These are phyloP conservation scores for Lentinula novae-zelandiae DNA, from an alignment of 1,284 basidiomycete genomes.

Conservation along the genomic window DNA sequence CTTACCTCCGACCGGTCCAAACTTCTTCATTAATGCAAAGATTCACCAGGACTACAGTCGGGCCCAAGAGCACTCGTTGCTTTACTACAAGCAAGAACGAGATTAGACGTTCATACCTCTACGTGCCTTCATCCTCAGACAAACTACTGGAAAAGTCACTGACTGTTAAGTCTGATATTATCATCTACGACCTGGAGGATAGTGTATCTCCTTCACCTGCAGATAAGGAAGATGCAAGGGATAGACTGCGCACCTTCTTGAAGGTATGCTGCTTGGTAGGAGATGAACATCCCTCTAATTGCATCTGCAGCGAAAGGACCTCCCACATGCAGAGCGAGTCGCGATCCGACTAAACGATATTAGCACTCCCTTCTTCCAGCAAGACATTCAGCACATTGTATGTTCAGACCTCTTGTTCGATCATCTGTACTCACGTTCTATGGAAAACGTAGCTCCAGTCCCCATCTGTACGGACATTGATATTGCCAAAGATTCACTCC, in stretches of 20 bases:
- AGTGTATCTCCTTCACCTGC: slow-evolving; percentile 61
- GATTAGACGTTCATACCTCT: slow-evolving; percentile 61
- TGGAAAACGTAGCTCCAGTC: slow-evolving; percentile 35
- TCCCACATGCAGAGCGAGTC: slow-evolving; percentile 48
- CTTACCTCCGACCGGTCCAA: too few relatives aligned
- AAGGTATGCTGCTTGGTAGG: slow-evolving; percentile 33
- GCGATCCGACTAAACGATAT: slow-evolving; percentile 78
- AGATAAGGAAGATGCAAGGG: slow-evolving; percentile 64
- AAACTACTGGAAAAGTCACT: slow-evolving; percentile 81
- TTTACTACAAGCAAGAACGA: not conserved
- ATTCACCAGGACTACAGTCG: not conserved
- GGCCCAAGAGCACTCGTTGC: not conserved
- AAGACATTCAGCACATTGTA: slow-evolving; percentile 70
- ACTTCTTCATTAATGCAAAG: not conserved
- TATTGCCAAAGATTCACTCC: slow-evolving; percentile 80
- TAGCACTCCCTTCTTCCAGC: slow-evolving; percentile 66
- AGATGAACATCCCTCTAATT: not conserved
- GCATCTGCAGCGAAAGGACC: slow-evolving; percentile 23
- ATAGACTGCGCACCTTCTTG: slow-evolving; percentile 56
- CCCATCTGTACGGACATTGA: slow-evolving; percentile 52
- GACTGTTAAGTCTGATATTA: slow-evolving; percentile 57
- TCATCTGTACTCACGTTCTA: not conserved
- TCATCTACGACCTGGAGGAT: slow-evolving; percentile 88
- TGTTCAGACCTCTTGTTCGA: slow-evolving; percentile 16
- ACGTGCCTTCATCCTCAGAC: slow-evolving; percentile 75